Evolutionary conservation across 2,329 filamentous ascomycete species (phyloP).

Genomic region (Lasiodiplodia theobromae): DNA sequence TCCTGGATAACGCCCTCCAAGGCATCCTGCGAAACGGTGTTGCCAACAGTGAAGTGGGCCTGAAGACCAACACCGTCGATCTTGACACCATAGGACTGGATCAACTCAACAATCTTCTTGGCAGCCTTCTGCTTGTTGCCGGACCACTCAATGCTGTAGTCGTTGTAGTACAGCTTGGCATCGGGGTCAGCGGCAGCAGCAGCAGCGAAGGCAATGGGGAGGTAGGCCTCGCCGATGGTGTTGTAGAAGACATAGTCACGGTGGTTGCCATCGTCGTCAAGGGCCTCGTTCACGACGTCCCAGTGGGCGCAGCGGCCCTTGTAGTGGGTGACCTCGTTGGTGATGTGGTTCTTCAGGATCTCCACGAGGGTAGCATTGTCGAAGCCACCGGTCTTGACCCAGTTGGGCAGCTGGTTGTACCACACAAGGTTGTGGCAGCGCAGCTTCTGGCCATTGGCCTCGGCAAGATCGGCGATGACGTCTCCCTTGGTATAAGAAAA

Average conservation of each 20-base stretch:
- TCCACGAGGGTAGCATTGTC: conserved; percentile 51
- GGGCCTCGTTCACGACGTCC: conserved; percentile 72
- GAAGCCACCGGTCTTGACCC: conserved; percentile 45
- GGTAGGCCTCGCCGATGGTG: conserved; percentile 48
- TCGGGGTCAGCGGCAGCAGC: conserved; percentile 62
- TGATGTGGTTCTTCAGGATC: conserved; percentile 53
- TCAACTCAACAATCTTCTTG: conserved; percentile 47
- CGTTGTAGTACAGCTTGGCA: conserved; percentile 69
- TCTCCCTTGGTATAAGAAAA: conserved; percentile 47
- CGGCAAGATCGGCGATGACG: conserved; percentile 45
- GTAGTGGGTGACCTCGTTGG: conserved; percentile 47
- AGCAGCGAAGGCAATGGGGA: conserved; percentile 63
- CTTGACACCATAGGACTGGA: conserved; percentile 42
- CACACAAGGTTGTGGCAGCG: conserved; percentile 53
- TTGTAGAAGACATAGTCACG: conserved; percentile 60
- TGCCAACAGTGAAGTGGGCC: conserved; percentile 58
- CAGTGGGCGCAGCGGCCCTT: conserved; percentile 60
- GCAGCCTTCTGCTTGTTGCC: conserved; percentile 47
- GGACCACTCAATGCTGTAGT: conserved; percentile 53
- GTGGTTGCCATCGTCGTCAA: conserved; percentile 62
- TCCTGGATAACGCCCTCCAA: conserved; percentile 57
- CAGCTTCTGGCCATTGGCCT: conserved; percentile 45
- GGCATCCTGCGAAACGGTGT: conserved; percentile 40
- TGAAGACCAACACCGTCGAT: conserved; percentile 58
- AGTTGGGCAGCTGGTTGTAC: conserved; percentile 50